Conservation (phyloP, 192 early-diverging fungal genomes). For the Backusella sp. region DNA sequence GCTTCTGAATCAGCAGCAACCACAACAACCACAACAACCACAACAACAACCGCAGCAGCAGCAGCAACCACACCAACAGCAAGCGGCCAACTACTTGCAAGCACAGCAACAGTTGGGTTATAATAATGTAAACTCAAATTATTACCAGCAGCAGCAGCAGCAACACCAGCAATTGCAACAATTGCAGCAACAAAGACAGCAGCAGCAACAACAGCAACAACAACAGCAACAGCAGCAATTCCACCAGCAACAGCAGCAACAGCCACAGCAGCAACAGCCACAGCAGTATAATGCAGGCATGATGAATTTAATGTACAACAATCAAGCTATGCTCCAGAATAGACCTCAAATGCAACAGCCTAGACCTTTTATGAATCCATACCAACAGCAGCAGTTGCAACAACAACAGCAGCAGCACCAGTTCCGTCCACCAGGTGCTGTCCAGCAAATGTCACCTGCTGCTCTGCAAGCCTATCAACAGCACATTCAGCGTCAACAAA, state of each 20-base stretch:
- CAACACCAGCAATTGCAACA: neutral
- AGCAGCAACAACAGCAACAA: neutral
- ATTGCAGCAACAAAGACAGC: neutral
- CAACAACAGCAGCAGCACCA: neutral
- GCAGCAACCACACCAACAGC: neutral
- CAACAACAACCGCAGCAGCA: neutral
- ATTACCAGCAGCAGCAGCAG: neutral
- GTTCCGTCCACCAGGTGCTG: neutral
- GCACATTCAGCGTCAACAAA: neutral
- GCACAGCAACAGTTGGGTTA: neutral
- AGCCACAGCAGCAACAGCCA: neutral
- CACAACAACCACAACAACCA: neutral
- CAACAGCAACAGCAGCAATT: neutral
- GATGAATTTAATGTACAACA: slow-evolving; percentile 1
- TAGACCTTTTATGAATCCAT: neutral
- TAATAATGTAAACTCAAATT: neutral
- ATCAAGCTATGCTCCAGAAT: slow-evolving; percentile 3
- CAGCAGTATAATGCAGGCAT: neutral
- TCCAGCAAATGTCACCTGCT: neutral
- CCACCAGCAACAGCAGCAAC: neutral
- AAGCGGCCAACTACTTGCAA: neutral
- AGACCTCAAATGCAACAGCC: slow-evolving; percentile 3
- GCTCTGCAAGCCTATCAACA: slow-evolving; percentile 10
- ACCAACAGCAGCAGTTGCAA: neutral
- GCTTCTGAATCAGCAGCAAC: neutral